These are phyloP conservation scores for Apiotrichum sp. DNA, from an alignment of 1,284 basidiomycete genomes.

Conservation along the genomic window DNA sequence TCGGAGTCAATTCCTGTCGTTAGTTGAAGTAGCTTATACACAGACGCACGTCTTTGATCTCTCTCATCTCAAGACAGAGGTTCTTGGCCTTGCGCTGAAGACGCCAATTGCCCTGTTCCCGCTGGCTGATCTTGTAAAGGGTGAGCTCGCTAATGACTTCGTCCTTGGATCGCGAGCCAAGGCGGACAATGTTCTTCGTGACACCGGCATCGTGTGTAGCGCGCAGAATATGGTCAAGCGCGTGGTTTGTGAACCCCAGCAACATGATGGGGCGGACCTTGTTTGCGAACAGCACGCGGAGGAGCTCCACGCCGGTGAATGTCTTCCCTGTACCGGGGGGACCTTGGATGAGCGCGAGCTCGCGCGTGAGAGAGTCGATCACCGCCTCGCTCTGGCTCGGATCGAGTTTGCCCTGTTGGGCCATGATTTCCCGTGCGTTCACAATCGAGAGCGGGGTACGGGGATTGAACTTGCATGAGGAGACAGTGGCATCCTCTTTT, in stretches of 20 bases:
- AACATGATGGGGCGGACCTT: constrained; percentile 56
- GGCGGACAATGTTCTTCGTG: constrained; percentile 57
- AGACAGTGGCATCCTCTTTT: constrained; percentile 9
- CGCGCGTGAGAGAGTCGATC: constrained; percentile 56
- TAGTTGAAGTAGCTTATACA: too few relatives aligned
- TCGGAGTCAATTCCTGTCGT: too few relatives aligned
- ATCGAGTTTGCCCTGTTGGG: constrained; percentile 33
- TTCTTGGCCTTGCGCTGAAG: too few relatives aligned
- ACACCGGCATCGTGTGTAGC: constrained; percentile 59
- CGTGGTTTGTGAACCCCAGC: constrained; percentile 70
- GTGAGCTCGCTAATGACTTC: constrained; percentile 54
- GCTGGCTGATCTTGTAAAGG: constrained; percentile 40
- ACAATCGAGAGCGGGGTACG: constrained; percentile 47
- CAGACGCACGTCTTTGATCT: not conserved
- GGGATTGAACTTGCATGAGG: constrained; percentile 40
- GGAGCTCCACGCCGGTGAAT: constrained; percentile 60
- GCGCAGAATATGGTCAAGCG: constrained; percentile 62
- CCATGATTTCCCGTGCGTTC: constrained; percentile 33
- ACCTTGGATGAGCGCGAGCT: constrained; percentile 63
- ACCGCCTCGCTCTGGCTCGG: constrained; percentile 61
- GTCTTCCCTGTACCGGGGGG: constrained; percentile 74
- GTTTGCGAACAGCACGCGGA: constrained; percentile 57
- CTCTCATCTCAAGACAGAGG: too few relatives aligned
- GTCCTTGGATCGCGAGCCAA: constrained; percentile 59
- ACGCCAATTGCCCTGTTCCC: too few relatives aligned